Conservation (phyloP, 176 grass and related monocot species). For the Hordeum vulgare region DNA sequence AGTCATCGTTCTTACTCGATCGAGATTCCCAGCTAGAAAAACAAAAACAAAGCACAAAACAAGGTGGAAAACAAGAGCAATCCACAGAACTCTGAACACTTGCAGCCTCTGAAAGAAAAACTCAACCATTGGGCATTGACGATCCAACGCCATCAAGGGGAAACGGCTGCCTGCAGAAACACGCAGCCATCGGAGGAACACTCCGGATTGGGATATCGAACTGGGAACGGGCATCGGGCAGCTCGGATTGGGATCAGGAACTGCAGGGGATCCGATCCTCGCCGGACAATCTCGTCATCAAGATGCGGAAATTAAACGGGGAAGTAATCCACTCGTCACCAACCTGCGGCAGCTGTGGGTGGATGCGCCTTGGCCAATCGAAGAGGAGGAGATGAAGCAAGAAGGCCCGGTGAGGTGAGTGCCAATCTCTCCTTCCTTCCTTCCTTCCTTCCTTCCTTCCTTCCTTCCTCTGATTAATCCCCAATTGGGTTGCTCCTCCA, state of each 20-base stretch:
- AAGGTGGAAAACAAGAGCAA: constrained; percentile 8
- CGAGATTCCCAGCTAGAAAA: constrained; percentile 12
- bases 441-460: no score
- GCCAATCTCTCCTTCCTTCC: background rate
- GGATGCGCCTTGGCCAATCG: constrained; percentile 23
- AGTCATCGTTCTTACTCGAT: constrained; percentile 26
- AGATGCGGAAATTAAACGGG: constrained; percentile 2
- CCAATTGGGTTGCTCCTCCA: constrained; percentile 39
- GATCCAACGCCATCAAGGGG: constrained; percentile 26
- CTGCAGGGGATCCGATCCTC: constrained; percentile 18
- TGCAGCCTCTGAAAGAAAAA: background rate
- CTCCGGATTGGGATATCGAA: constrained; percentile 17
- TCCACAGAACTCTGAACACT: constrained; percentile 19
- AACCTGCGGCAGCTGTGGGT: constrained; percentile 17
- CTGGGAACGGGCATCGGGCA: constrained; percentile 22
- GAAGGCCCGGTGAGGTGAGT: background rate
- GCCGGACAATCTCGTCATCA: constrained; percentile 7
- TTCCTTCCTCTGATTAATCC: constrained; percentile 29
- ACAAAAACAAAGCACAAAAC: background rate
- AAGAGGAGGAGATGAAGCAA: background rate
- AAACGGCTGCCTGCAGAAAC: background rate
- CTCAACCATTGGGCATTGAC: background rate
- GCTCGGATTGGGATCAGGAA: constrained; percentile 31
- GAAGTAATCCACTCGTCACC: constrained; percentile 19
- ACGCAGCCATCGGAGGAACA: background rate